Conservation (phyloP, 257 asterid species). For the Jaltomata sinuosa region DNA sequence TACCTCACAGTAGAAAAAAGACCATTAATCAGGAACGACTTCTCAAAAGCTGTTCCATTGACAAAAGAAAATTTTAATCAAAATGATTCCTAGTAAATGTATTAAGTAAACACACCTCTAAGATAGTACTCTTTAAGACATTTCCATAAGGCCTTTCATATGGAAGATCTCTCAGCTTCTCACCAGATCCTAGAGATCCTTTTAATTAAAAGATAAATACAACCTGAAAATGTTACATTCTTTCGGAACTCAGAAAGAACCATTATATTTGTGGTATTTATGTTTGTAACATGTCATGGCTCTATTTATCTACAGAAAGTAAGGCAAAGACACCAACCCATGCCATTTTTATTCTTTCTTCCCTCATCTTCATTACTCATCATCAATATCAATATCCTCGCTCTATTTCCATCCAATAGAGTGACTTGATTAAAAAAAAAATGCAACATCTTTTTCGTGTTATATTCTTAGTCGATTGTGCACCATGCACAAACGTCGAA, state of each 20-base stretch:
- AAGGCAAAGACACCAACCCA: neutral
- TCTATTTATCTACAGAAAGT: neutral
- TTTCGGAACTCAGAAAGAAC: neutral
- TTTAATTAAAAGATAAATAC: neutral
- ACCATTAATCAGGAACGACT: neutral
- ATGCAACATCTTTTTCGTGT: neutral
- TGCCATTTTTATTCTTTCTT: neutral
- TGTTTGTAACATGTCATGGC: neutral
- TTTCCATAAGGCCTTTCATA: neutral
- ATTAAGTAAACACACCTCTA: neutral
- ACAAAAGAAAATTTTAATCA: no score
- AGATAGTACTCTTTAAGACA: neutral
- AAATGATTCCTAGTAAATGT: neutral
- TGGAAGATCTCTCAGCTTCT: neutral
- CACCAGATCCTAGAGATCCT: neutral
- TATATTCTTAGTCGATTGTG: neutral
- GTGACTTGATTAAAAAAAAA: neutral
- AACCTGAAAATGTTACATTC: neutral
- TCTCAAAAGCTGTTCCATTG: neutral
- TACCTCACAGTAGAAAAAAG: neutral
- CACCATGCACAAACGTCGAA: neutral
- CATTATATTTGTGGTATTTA: neutral
- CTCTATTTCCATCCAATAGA: neutral
- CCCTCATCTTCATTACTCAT: neutral
- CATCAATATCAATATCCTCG: neutral